A percentile compares a stretch with the other conserved stretches of the same genome.
Evolutionary conservation across 176 grass and related monocot genomes (phyloP).

Genomic region (Eleusine indica): DNA sequence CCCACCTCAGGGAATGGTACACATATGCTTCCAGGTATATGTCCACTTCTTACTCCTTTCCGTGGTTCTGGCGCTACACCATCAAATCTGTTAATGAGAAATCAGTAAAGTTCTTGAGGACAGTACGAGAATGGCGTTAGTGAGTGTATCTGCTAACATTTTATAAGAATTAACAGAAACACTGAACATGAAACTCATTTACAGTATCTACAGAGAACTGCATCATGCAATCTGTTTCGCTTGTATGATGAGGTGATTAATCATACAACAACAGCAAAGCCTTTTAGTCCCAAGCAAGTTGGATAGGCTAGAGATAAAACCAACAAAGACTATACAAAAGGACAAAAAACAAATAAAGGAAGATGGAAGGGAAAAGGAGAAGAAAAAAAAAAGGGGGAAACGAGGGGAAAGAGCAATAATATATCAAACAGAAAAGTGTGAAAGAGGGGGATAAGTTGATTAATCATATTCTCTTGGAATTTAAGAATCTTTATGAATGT

Average conservation of each 20-base stretch:
- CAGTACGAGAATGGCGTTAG: background rate
- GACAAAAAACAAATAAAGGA: too few species aligned
- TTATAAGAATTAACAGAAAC: background rate
- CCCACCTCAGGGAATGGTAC: constrained; percentile 77
- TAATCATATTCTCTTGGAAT: background rate
- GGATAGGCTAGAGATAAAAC: too few species aligned
- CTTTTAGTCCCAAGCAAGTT: too few species aligned
- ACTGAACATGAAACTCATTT: background rate
- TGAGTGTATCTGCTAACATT: background rate
- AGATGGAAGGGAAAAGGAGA: too few species aligned
- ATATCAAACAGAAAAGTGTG: too few species aligned
- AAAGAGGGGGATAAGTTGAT: too few species aligned
- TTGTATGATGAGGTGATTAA: background rate
- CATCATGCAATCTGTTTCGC: background rate
- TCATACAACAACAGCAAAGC: background rate
- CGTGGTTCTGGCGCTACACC: constrained; percentile 89
- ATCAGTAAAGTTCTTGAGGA: background rate
- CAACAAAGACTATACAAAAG: too few species aligned
- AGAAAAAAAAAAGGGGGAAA: too few species aligned
- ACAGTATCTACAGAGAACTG: background rate
- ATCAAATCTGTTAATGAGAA: constrained; percentile 70
- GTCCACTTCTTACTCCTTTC: constrained; percentile 81
- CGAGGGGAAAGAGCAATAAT: too few species aligned
- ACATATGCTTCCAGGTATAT: constrained; percentile 80
- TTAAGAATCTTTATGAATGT: background rate